phyloP scores from a whole-genome alignment of 257 asterid genomes.

The Solanum piurae region DNA sequence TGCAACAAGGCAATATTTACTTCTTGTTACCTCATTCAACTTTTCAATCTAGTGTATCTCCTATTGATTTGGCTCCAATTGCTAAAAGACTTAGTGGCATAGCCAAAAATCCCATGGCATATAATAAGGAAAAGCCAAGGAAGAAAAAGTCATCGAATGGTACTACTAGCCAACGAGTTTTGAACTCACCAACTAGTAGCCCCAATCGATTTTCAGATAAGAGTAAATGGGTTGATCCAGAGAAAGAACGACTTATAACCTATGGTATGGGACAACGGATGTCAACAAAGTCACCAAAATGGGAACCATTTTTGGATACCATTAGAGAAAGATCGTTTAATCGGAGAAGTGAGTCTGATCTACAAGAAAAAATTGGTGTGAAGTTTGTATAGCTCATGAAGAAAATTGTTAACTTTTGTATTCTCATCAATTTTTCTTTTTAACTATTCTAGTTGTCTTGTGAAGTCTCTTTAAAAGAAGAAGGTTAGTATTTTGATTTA shows the following conservation, averaged over 20 bases:
- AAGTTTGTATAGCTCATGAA: too few species aligned
- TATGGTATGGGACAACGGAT: neutral
- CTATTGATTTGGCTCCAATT: conserved; percentile 37
- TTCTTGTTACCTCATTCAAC: conserved; percentile 44
- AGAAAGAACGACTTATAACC: neutral
- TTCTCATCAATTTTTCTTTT: neutral
- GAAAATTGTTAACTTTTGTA: too few species aligned
- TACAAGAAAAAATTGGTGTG: neutral
- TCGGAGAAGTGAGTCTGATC: conserved; percentile 38
- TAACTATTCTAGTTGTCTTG: neutral
- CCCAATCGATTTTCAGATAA: neutral
- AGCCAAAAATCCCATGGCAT: conserved; percentile 9
- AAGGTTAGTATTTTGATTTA: neutral
- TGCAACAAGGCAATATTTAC: conserved; percentile 32
- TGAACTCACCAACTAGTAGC: neutral
- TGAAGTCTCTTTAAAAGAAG: neutral
- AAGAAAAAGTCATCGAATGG: neutral
- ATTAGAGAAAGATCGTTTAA: conserved; percentile 39
- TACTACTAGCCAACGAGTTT: neutral
- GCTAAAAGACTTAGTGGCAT: conserved; percentile 25
- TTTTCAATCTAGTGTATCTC: conserved; percentile 29
- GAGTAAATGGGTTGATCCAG: neutral
- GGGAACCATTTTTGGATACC: conserved; percentile 51
- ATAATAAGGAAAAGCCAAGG: neutral
- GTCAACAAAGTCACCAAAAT: conserved; percentile 10